Evolutionary conservation across 208 protist species (phyloP).

Genomic region (Trypanosoma lewisi): DNA sequence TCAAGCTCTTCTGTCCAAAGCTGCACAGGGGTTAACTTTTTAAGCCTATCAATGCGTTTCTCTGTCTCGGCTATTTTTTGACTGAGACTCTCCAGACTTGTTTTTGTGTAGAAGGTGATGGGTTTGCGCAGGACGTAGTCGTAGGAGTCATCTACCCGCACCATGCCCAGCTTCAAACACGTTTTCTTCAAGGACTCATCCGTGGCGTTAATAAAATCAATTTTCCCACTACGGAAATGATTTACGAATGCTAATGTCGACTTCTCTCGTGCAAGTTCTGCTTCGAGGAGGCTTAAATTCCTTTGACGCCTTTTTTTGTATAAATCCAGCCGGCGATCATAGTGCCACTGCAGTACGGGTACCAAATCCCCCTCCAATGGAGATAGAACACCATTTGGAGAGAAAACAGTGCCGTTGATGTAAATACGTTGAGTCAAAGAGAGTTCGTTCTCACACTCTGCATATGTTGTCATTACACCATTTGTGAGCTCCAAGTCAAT

Average conservation of each 20-base stretch:
- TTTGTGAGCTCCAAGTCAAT: conserved; percentile 82
- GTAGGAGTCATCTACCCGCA: conserved; percentile 72
- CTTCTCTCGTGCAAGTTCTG: conserved; percentile 60
- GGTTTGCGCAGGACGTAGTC: conserved; percentile 88
- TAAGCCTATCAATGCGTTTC: conserved; percentile 66
- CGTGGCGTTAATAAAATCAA: conserved; percentile 81
- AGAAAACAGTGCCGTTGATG: conserved; percentile 88
- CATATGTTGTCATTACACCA: conserved; percentile 50
- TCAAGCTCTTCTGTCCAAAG: conserved; percentile 91
- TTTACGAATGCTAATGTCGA: conserved; percentile 84
- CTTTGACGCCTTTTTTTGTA: conserved; percentile 84
- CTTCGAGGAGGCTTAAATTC: conserved; percentile 68
- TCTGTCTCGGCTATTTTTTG: conserved; percentile 56
- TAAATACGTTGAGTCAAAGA: conserved; percentile 70
- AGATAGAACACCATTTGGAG: conserved; percentile 70
- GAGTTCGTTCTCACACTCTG: conserved; percentile 77
- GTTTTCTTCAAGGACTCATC: conserved; percentile 70
- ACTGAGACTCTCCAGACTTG: conserved; percentile 76
- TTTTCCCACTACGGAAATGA: conserved; percentile 77
- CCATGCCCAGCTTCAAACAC: conserved; percentile 66
- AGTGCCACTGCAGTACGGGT: conserved; percentile 88
- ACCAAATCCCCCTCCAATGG: conserved; percentile 74
- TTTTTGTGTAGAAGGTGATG: conserved; percentile 88
- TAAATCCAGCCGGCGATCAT: conserved; percentile 85
- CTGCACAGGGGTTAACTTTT: conserved; percentile 78